Percentiles rank a stretch among this genome's conserved stretches.
Evolutionary conservation across 2,329 filamentous ascomycete species (phyloP).

Genomic region (Alternaria alternata): DNA sequence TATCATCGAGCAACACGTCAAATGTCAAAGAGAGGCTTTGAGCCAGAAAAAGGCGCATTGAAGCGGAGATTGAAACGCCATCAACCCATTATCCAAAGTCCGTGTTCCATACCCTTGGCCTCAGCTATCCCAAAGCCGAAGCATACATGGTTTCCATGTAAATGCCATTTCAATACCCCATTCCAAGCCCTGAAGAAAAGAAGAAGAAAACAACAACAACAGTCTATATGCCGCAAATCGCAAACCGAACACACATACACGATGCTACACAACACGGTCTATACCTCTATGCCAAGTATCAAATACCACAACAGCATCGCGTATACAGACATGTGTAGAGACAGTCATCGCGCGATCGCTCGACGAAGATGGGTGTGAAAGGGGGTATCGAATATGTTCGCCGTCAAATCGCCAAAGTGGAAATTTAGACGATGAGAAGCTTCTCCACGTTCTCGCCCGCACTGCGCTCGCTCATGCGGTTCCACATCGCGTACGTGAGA

Average conservation of each 20-base stretch:
- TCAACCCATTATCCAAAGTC: background rate
- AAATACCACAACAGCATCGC: background rate
- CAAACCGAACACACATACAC: background rate
- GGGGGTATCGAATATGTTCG: constrained; percentile 8
- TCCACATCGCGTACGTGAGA: constrained; percentile 39
- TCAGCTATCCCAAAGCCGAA: background rate
- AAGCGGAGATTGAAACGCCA: background rate
- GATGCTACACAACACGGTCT: background rate
- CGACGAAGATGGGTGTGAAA: background rate
- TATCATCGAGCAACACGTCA: no score
- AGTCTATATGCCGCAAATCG: background rate
- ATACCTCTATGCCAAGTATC: background rate
- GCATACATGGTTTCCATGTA: background rate
- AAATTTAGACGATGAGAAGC: constrained; percentile 30
- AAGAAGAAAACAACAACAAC: background rate
- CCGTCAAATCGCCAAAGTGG: background rate
- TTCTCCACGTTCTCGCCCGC: constrained; percentile 42
- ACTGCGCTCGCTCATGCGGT: constrained; percentile 37
- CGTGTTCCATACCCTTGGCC: background rate
- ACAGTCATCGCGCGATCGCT: background rate
- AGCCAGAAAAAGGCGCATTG: background rate
- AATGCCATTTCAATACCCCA: background rate
- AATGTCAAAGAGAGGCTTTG: background rate
- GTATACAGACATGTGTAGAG: background rate
- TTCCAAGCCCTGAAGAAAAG: background rate